Percentiles rank a stretch among this genome's conserved stretches.
Evolutionary conservation across 805 yeast genomes (phyloP).

Genomic region (Saccharomycopsis malanga): DNA sequence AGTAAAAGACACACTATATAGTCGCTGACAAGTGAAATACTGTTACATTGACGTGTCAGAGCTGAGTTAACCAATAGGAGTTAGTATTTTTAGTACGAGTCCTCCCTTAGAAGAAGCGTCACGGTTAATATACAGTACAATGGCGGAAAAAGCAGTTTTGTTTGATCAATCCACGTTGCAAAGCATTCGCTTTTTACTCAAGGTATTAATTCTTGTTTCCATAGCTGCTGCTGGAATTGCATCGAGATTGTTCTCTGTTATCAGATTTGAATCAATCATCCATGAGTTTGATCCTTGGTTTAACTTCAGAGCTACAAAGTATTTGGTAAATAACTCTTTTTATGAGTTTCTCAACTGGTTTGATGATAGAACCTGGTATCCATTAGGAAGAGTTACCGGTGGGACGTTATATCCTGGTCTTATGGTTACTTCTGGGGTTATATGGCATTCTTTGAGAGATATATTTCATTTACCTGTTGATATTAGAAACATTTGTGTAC

Average conservation of each 20-base stretch:
- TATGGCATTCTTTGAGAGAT: conserved; percentile 64
- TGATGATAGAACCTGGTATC: conserved; percentile 98
- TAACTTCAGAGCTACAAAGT: conserved; percentile 94
- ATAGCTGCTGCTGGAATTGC: conserved; percentile 90
- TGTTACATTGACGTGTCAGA: no score
- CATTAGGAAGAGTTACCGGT: conserved; percentile 97
- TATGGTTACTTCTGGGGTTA: conserved; percentile 93
- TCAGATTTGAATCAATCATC: conserved; percentile 90
- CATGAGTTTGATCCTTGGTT: conserved; percentile 98
- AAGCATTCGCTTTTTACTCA: conserved; percentile 38
- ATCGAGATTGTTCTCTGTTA: conserved; percentile 90
- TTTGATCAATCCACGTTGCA: conserved; percentile 17
- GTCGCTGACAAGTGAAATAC: no score
- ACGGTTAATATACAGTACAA: no score
- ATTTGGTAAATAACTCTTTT: conserved; percentile 73
- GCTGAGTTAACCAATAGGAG: no score
- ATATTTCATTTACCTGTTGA: conserved; percentile 76
- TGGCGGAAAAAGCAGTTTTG: not conserved
- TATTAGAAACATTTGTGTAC: conserved; percentile 90
- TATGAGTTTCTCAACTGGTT: conserved; percentile 96
- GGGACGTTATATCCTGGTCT: conserved; percentile 97
- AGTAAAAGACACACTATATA: no score
- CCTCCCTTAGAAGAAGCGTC: no score
- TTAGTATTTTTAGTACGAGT: no score
- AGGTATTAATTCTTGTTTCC: conserved; percentile 60